Evolutionary conservation across 2,329 filamentous ascomycete genomes (phyloP).

Genomic region (Colletotrichum sansevieriae): DNA sequence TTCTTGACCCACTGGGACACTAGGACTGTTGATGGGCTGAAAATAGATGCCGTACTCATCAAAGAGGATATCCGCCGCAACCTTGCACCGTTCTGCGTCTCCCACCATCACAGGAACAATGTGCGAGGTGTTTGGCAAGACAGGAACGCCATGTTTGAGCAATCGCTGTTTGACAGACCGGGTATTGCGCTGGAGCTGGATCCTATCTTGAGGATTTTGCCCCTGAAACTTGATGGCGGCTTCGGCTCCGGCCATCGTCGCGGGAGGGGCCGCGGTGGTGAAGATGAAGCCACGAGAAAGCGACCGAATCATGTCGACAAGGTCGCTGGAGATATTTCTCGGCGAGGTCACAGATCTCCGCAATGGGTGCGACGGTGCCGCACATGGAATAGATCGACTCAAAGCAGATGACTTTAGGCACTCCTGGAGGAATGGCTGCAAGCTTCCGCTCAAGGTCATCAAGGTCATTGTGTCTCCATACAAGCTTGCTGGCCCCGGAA

Average conservation of each 20-base stretch:
- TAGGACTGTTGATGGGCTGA: conserved; percentile 73
- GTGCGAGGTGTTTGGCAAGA: conserved; percentile 72
- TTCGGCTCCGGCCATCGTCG: too few relatives aligned
- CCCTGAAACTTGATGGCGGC: neutral
- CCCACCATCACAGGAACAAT: conserved; percentile 81
- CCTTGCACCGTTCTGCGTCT: conserved; percentile 77
- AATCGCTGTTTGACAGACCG: neutral
- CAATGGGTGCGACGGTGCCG: conserved; percentile 79
- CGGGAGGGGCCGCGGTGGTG: too few relatives aligned
- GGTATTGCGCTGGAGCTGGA: neutral
- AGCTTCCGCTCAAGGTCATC: conserved; percentile 77
- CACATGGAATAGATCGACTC: conserved; percentile 81
- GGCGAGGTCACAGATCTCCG: conserved; percentile 79
- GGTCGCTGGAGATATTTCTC: conserved; percentile 69
- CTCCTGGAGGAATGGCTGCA: conserved; percentile 72
- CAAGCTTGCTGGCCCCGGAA: too few relatives aligned
- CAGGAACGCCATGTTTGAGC: neutral
- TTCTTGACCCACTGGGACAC: too few relatives aligned
- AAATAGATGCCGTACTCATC: conserved; percentile 80
- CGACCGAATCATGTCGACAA: too few relatives aligned
- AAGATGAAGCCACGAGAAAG: too few relatives aligned
- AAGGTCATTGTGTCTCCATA: too few relatives aligned
- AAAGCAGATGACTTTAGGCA: conserved; percentile 84
- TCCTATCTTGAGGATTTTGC: neutral
- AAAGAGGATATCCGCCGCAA: conserved; percentile 78